A percentile compares a stretch with the other conserved stretches of the same genome.
Evolutionary conservation across 768 basidiomycete genomes (phyloP).

Genomic region (Kwoniella heveanensis): DNA sequence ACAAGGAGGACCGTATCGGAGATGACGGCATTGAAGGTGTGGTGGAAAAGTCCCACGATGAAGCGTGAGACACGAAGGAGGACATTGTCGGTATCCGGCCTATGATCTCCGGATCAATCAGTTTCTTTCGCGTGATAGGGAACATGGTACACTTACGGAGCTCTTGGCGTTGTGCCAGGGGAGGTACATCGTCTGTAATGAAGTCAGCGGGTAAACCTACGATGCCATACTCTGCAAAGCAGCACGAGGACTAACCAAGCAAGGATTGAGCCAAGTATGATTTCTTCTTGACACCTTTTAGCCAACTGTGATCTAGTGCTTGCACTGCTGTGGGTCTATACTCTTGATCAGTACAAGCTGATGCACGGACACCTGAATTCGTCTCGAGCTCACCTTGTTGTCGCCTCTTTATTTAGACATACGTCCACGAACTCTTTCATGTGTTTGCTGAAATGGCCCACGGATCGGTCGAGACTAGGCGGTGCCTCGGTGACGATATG

Average conservation of each 20-base stretch:
- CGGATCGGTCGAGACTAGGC: conserved; percentile 70
- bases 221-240: too few species aligned
- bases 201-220: too few species aligned
- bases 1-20: conserved; percentile 12
- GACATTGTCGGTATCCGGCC: conserved; percentile 41
- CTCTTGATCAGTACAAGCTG: not conserved
- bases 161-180: conserved; percentile 44
- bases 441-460: conserved; percentile 68
- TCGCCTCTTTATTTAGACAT: conserved; percentile 83
- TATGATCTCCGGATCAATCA: conserved; percentile 4
- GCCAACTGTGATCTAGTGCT: conserved; percentile 76
- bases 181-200: conserved; percentile 32
- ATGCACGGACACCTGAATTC: too few species aligned
- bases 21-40: conserved; percentile 27
- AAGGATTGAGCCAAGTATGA: conserved; percentile 75
- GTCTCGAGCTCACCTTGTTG: conserved; percentile 69
- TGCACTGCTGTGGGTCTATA: conserved; percentile 73
- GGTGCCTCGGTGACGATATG: conserved; percentile 77
- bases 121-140: too few species aligned
- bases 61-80: conserved; percentile 24
- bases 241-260: conserved; percentile 55
- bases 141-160: conserved; percentile 42
- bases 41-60: conserved; percentile 35
- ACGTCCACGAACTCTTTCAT: conserved; percentile 81
- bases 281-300: conserved; percentile 76